These are phyloP conservation scores for Logfia minima DNA, from an alignment of 129 eudicot genomes.

Conservation along the genomic window DNA sequence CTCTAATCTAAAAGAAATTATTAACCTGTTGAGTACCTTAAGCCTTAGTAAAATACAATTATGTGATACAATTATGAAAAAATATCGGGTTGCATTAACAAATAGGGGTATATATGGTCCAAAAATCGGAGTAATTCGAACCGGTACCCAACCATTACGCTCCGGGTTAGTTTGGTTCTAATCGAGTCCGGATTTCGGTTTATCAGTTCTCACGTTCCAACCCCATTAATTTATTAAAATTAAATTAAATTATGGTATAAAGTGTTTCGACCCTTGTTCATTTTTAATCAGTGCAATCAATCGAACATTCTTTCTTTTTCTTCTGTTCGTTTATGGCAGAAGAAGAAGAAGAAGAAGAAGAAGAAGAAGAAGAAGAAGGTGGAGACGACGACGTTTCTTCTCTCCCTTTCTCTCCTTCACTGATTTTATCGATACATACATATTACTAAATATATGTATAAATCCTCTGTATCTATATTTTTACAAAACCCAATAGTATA, in stretches of 20 bases:
- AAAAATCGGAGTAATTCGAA: too few relatives aligned
- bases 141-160: too few relatives aligned
- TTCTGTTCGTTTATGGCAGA: slow-evolving; percentile 30
- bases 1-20: too few relatives aligned
- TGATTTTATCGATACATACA: slow-evolving; percentile 22
- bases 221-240: not conserved
- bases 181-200: too few relatives aligned
- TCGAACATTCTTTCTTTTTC: not conserved
- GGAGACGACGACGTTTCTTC: slow-evolving; percentile 39
- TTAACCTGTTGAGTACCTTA: too few relatives aligned
- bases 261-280: slow-evolving; percentile 11
- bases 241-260: slow-evolving; percentile 11
- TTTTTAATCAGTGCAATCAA: not conserved
- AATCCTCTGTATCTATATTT: not conserved
- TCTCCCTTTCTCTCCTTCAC: slow-evolving; percentile 19
- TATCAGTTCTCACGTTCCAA: too few relatives aligned
- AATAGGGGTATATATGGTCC: too few relatives aligned
- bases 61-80: too few relatives aligned
- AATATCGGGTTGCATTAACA: too few relatives aligned
- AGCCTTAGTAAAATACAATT: too few relatives aligned
- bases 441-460: not conserved
- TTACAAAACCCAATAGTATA: not conserved
- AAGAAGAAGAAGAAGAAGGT: slow-evolving; percentile 24
- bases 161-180: not conserved
- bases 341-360: slow-evolving; percentile 7